These are phyloP conservation scores for Neurospora sp. DNA, from an alignment of 2,329 filamentous ascomycete species.

Conservation along the genomic window DNA sequence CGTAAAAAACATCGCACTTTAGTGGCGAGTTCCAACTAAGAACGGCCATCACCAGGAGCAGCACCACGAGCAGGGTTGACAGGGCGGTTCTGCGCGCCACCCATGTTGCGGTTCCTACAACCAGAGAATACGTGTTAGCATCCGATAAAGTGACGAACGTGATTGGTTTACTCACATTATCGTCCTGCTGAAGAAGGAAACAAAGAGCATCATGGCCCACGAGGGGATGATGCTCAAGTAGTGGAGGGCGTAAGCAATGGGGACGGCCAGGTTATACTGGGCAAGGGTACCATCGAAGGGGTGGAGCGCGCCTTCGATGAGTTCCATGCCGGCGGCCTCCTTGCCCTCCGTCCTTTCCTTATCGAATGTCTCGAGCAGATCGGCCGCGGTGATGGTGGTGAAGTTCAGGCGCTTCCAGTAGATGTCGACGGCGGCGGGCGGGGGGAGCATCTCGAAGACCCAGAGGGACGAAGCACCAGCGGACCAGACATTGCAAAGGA, in stretches of 20 bases:
- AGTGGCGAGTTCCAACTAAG: slow-evolving; percentile 1
- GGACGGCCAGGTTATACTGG: slow-evolving; percentile 51
- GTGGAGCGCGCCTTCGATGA: slow-evolving; percentile 60
- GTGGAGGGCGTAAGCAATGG: slow-evolving; percentile 60
- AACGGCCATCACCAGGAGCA: slow-evolving; percentile 19
- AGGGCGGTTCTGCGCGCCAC: slow-evolving; percentile 5
- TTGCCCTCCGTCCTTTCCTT: slow-evolving; percentile 33
- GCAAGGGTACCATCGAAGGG: slow-evolving; percentile 62
- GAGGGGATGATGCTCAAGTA: slow-evolving; percentile 56
- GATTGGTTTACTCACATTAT: slow-evolving; percentile 55
- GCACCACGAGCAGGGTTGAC: slow-evolving; percentile 16
- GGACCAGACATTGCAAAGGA: slow-evolving; percentile 69
- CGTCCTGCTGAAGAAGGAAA: slow-evolving; percentile 63
- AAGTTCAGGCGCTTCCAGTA: slow-evolving; percentile 59
- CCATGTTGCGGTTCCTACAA: slow-evolving; percentile 27
- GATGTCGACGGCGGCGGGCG: slow-evolving; percentile 53
- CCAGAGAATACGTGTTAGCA: slow-evolving; percentile 15
- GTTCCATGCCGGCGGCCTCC: slow-evolving; percentile 21
- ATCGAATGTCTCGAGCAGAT: slow-evolving; percentile 50
- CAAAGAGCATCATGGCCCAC: slow-evolving; percentile 69
- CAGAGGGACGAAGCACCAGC: slow-evolving; percentile 55
- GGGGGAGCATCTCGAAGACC: slow-evolving; percentile 57
- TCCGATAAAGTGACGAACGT: not conserved
- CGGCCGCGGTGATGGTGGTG: slow-evolving; percentile 55
- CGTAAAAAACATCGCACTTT: not conserved